Evolutionary conservation across 371 early-diverging fungal species (phyloP), one percentile per base, ranked within the genome.

Genomic region (Umbelopsis sp.): DNA sequence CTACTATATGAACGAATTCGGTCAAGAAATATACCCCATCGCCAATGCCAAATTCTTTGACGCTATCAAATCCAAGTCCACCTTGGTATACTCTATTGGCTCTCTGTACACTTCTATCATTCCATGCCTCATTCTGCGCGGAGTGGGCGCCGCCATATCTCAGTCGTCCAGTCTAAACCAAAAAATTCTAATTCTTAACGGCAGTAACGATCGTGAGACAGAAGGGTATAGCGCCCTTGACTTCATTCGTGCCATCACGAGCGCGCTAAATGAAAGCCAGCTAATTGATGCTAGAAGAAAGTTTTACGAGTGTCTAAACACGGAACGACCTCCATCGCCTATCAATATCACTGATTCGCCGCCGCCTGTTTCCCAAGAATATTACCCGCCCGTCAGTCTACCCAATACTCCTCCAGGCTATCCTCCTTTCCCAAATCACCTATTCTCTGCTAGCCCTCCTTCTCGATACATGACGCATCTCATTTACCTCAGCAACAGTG

Each of bases 161-260:
- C 79, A 84, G 51, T 80, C 84, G 0, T 50, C 72, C 41, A 72
- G 77, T 35, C 75, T 84, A 51, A 76, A 77, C 64, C 76, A 77
- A 67, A 91, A 91, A 70, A 78, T 91, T 22, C 75, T 91, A 29
- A 75, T 89, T 50, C 72, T 91, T 37, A 91, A 91, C 68, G 87
- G 89, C 0, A 78, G 82, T 20, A 80, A 80, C 70, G 91, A 91
- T 63, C 82, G 89, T 7, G 91, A 91, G 70, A 88, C 88, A 9
- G 74, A 71, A 10, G 85, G 80, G 2, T 88, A 86, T 57, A 86
- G 83, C 9, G 91, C 89, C 0, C 8, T 87, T 38, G 89, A 91
- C 66, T 91, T 89, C 68, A 78, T 89, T n/a, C 74, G 77, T 65
- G 85, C 88, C 52, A 76, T 91, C 37, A 82, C 86, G 2, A 79